These are phyloP conservation scores for Cairneyella variabilis DNA, from an alignment of 495 filamentous ascomycete genomes.

Conservation along the genomic window DNA sequence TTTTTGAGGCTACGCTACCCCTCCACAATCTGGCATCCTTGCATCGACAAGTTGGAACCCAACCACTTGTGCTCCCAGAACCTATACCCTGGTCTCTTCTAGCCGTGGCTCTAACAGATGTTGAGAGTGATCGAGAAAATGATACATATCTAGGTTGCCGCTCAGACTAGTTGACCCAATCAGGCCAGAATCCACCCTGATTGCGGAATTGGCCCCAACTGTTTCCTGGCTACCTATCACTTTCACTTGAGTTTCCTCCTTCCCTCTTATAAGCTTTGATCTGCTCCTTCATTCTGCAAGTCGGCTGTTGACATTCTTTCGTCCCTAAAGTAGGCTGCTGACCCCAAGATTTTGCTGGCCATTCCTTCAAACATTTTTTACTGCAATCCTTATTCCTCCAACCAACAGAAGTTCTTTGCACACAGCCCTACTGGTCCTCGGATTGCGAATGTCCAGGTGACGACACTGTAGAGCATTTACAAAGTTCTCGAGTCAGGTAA, in stretches of 20 bases:
- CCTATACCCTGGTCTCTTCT: constrained; percentile 6
- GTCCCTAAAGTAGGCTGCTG: constrained; percentile 24
- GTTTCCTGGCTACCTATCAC: not conserved
- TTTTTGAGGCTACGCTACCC: not conserved
- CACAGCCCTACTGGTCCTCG: constrained; percentile 1
- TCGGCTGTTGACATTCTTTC: constrained; percentile 49
- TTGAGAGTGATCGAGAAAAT: not conserved
- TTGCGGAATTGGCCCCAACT: not conserved
- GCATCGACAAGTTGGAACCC: constrained; percentile 11
- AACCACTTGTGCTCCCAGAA: constrained; percentile 6
- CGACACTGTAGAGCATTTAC: constrained; percentile 6
- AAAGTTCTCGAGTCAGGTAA: constrained; percentile 9
- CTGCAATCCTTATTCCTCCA: constrained; percentile 34
- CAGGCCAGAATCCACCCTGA: not conserved
- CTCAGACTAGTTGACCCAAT: constrained; percentile 9
- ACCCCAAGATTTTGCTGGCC: constrained; percentile 38
- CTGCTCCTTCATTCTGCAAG: constrained; percentile 28
- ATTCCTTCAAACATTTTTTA: constrained; percentile 50
- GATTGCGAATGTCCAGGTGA: constrained; percentile 15
- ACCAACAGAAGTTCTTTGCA: constrained; percentile 14
- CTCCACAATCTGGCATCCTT: constrained; percentile 12
- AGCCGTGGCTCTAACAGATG: constrained; percentile 1
- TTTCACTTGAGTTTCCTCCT: not conserved
- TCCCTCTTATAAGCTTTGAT: constrained; percentile 22
- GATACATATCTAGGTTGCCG: not conserved